A percentile compares a stretch with the other conserved stretches of the same genome.
Evolutionary conservation across 1,139 yeast species (phyloP).

Genomic region (Kazachstania sp.): DNA sequence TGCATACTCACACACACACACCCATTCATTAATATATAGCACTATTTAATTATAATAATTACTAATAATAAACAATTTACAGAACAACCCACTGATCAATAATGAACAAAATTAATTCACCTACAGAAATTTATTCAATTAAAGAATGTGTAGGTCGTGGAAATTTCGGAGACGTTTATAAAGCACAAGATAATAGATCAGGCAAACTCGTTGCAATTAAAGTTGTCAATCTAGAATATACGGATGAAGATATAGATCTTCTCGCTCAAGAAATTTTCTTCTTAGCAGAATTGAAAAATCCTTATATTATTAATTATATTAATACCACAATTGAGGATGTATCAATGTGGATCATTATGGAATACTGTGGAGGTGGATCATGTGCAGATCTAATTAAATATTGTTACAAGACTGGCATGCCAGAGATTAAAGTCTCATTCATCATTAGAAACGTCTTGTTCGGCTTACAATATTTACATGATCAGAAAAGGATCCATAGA

Average conservation of each 20-base stretch:
- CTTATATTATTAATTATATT: constrained; percentile 54
- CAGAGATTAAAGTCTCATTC: constrained; percentile 51
- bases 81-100: constrained; percentile 1
- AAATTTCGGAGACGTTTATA: constrained; percentile 79
- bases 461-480: constrained; percentile 66
- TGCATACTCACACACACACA: too few species aligned
- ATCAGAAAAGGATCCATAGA: constrained; percentile 69
- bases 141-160: constrained; percentile 70
- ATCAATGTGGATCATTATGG: constrained; percentile 84
- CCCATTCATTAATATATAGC: background rate
- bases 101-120: constrained; percentile 11
- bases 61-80: background rate
- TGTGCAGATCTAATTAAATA: constrained; percentile 63
- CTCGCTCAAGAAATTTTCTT: constrained; percentile 69
- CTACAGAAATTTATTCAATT: constrained; percentile 35
- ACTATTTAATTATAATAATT: background rate
- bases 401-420: constrained; percentile 38
- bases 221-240: constrained; percentile 64
- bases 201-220: constrained; percentile 56
- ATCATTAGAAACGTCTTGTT: constrained; percentile 51
- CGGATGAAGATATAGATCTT: constrained; percentile 62
- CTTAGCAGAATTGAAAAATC: constrained; percentile 55
- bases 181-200: constrained; percentile 35
- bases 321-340: constrained; percentile 56
- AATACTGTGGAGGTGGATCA: constrained; percentile 87